phyloP scores from a whole-genome alignment of 768 basidiomycete species.

The Leccinum broughii region DNA sequence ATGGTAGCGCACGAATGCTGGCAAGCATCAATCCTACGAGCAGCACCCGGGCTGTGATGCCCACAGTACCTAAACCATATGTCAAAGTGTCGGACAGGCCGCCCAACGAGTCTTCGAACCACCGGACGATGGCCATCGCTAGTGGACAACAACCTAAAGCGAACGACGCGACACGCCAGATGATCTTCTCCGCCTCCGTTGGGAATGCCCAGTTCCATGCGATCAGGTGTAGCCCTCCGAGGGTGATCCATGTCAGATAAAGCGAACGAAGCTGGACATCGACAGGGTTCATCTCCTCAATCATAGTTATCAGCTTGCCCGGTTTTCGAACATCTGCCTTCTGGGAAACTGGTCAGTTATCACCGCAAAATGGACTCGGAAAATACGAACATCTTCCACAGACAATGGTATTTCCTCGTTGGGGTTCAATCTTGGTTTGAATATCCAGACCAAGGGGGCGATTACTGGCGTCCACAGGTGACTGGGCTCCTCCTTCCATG shows the following conservation, averaged over 20 bases:
- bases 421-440: not conserved
- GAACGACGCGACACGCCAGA: not conserved
- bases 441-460: not conserved
- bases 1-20: slow-evolving; percentile 2
- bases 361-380: too few relatives aligned
- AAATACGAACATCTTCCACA: not conserved
- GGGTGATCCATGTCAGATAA: not conserved
- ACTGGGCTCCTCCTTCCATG: not conserved
- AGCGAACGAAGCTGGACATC: not conserved
- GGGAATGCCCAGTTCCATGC: slow-evolving; percentile 6
- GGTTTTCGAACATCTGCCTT: not conserved
- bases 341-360: not conserved
- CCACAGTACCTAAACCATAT: not conserved
- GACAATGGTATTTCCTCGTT: not conserved
- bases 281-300: not conserved
- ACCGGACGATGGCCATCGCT: not conserved
- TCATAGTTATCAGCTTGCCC: not conserved
- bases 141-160: not conserved
- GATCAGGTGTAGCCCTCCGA: slow-evolving; percentile 1
- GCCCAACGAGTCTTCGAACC: not conserved
- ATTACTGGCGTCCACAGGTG: not conserved
- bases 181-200: not conserved
- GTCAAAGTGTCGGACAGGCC: not conserved
- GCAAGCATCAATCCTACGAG: slow-evolving; percentile 5
- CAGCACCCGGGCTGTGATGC: not conserved